Evolutionary conservation across 768 basidiomycete genomes (phyloP).

Genomic region (Tricholoma flavovirens): DNA sequence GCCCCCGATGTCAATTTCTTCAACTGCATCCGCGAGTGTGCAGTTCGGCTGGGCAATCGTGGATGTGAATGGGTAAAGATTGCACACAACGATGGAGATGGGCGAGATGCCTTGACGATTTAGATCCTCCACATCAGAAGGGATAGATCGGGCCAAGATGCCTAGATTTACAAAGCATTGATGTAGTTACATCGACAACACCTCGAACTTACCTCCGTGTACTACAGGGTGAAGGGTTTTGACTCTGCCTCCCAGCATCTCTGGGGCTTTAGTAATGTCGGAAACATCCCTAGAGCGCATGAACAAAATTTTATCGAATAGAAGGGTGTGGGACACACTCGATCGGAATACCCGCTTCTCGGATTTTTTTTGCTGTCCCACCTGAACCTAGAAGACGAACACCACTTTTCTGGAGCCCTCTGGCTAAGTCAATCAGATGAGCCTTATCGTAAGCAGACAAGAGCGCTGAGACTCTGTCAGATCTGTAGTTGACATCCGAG

Average conservation of each 20-base stretch:
- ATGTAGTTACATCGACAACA: slow-evolving; percentile 3
- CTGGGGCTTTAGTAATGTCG: slow-evolving; percentile 94
- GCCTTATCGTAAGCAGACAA: slow-evolving; percentile 97
- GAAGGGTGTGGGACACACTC: slow-evolving; percentile 50
- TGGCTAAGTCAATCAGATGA: slow-evolving; percentile 81
- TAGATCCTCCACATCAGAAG: slow-evolving; percentile 86
- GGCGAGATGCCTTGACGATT: slow-evolving; percentile 79
- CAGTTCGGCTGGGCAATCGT: slow-evolving; percentile 87
- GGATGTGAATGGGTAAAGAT: slow-evolving; percentile 93
- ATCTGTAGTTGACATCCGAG: background rate
- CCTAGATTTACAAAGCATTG: slow-evolving; percentile 40
- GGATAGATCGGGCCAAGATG: slow-evolving; percentile 88
- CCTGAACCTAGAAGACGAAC: slow-evolving; percentile 91
- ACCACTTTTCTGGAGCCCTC: slow-evolving; percentile 74
- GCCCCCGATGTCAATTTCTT: slow-evolving; percentile 98
- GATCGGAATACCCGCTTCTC: slow-evolving; percentile 87
- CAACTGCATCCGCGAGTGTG: slow-evolving; percentile 87
- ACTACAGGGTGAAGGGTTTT: slow-evolving; percentile 98
- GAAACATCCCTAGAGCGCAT: slow-evolving; percentile 76
- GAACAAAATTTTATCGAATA: slow-evolving; percentile 1
- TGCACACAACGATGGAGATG: slow-evolving; percentile 97
- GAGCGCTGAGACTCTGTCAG: slow-evolving; percentile 50
- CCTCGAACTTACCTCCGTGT: slow-evolving; percentile 69
- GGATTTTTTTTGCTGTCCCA: slow-evolving; percentile 96
- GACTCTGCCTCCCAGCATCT: slow-evolving; percentile 97